Base-by-base conservation (phyloP, 495 filamentous ascomycete species). In the Penicillium waksmanii region DNA sequence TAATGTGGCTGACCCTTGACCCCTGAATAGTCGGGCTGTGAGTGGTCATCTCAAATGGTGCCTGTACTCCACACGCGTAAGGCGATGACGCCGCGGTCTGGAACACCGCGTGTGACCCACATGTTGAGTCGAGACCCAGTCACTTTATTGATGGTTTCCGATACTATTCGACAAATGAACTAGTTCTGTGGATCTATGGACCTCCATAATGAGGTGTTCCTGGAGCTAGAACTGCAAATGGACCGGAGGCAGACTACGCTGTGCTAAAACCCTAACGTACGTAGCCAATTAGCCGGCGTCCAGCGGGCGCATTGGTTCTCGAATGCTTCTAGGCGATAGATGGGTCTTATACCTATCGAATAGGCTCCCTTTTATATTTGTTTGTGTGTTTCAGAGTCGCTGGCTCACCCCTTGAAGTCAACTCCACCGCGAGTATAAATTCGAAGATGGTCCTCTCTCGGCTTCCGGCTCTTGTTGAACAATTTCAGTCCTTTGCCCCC, bases 401-500 rank as follows among this genome's bases (percentile, higher is more conserved):
- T 23, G 34, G 49, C 33, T 5, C 44, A 31, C 43, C 23, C 17
- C 51, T 31, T 18, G 21, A 33, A 34, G 21, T 23, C 18, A 25
- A 40, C 51, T 55, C 57, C 43, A 60, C 43, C 43, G 46, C 21
- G 17, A 43, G 15, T 33, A 60, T 60, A 55, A 60, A 55, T 23
- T 38, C 40, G 38, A 49, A 33, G 38, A 27, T 51, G n/a, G 31
- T 25, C 36, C 43, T 21, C 12, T 8, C 44, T 50, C 6, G 18
- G 12, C 44, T 8, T 40, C 15, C 27, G 8, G 40, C 35, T 19
- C 48, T 58, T 19, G 18, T 18, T 43, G 34, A 35, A 19, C 36
- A 44, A 25, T 9, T 25, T 48, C 18, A 27, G 11, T 48, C 21
- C 23, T 27, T 25, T 27, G 3, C 5, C 19, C 13, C 19, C 2